A percentile compares a stretch with the other conserved stretches of the same genome.
Conservation (phyloP, 257 asterid genomes). For the Cordia subcordata region DNA sequence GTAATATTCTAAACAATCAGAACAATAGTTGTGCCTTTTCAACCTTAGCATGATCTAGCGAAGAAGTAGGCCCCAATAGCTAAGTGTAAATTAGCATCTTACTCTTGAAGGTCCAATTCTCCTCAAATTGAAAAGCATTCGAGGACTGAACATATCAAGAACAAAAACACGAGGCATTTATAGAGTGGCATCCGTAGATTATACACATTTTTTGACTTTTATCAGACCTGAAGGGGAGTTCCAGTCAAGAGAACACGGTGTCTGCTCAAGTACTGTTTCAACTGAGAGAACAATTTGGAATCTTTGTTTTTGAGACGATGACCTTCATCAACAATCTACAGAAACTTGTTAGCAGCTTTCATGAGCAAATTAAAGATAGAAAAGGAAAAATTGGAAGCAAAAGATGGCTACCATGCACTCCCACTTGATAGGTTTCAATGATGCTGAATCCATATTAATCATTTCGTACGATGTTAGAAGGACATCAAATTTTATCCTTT, state of each 20-base stretch:
- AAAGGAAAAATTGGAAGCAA: slow-evolving; percentile 7
- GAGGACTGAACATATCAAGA: too few species aligned
- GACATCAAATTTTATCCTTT: slow-evolving; percentile 93
- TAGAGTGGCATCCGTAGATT: neutral
- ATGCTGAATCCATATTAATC: slow-evolving; percentile 78
- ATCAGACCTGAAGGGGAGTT: slow-evolving; percentile 91
- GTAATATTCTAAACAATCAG: too few species aligned
- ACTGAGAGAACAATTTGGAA: slow-evolving; percentile 72
- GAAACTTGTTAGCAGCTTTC: slow-evolving; percentile 19
- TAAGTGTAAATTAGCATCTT: too few species aligned
- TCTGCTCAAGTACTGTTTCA: slow-evolving; percentile 76
- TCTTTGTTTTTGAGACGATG: slow-evolving; percentile 98
- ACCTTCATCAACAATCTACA: slow-evolving; percentile 98
- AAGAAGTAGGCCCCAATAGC: too few species aligned
- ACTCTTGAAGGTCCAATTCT: too few species aligned
- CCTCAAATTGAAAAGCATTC: too few species aligned
- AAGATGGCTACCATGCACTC: slow-evolving; percentile 79
- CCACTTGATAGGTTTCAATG: slow-evolving; percentile 91
- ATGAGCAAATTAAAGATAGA: slow-evolving; percentile 20
- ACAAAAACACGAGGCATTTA: too few species aligned
- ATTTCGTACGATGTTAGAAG: slow-evolving; percentile 96
- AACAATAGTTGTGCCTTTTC: too few species aligned
- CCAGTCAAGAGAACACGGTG: slow-evolving; percentile 97
- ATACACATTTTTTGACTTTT: neutral
- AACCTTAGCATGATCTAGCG: too few species aligned